Percentiles rank a stretch among this genome's conserved stretches.
Evolutionary conservation across 2,329 filamentous ascomycete genomes (phyloP).

Genomic region (Trichoderma sp.): DNA sequence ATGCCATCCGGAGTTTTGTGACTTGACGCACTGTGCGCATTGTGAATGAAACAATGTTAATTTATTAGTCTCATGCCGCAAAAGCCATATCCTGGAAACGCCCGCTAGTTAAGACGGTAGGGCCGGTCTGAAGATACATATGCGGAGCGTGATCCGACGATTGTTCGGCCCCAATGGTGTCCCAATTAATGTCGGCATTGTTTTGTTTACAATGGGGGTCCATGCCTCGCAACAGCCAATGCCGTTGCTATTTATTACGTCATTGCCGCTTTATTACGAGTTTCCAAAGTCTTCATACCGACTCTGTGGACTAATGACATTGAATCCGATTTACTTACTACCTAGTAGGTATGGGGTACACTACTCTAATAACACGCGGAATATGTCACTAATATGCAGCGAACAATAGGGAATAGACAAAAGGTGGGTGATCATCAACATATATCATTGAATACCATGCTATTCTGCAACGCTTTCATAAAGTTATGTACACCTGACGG

Average conservation of each 20-base stretch:
- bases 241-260: background rate
- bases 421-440: background rate
- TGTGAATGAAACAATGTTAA: background rate
- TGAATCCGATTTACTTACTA: background rate
- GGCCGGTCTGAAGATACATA: background rate
- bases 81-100: background rate
- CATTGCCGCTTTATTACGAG: background rate
- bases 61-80: background rate
- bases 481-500: slow-evolving; percentile 2
- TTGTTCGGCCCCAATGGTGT: background rate
- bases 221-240: background rate
- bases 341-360: too few relatives aligned
- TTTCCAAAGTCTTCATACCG: background rate
- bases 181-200: background rate
- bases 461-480: background rate
- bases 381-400: too few relatives aligned
- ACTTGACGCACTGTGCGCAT: background rate
- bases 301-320: background rate
- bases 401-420: background rate
- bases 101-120: background rate
- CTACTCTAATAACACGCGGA: background rate
- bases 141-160: background rate
- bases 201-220: background rate
- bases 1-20: background rate
- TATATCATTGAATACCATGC: background rate